Evolutionary conservation across 768 basidiomycete species (phyloP).

Genomic region (Amanita polypyramis): DNA sequence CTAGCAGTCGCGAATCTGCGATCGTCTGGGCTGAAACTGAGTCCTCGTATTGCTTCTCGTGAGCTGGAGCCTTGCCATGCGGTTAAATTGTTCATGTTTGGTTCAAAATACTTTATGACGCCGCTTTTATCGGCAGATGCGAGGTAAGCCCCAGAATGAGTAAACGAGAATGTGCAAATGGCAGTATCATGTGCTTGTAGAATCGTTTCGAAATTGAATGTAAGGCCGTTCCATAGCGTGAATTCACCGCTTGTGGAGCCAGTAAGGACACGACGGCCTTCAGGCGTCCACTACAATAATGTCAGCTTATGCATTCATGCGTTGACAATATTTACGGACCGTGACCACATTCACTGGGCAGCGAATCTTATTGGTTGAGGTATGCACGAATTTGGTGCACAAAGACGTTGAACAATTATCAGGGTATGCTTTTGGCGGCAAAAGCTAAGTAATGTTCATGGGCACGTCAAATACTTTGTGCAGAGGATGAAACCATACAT

Average conservation of each 20-base stretch:
- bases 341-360: conserved; percentile 95
- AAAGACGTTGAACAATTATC: conserved; percentile 87
- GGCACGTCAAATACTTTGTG: conserved; percentile 13
- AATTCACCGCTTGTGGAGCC: conserved; percentile 97
- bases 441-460: conserved; percentile 42
- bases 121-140: conserved; percentile 90
- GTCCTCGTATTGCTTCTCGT: conserved; percentile 88
- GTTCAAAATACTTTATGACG: conserved; percentile 97
- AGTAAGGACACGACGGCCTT: conserved; percentile 85
- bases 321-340: conserved; percentile 37
- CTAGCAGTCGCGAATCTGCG: conserved; percentile 88
- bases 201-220: conserved; percentile 99
- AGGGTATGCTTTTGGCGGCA: conserved; percentile 88
- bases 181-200: conserved; percentile 97
- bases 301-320: conserved; percentile 3
- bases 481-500: conserved; percentile 41
- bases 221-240: conserved; percentile 97
- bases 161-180: conserved; percentile 83
- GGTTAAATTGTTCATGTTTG: conserved; percentile 97
- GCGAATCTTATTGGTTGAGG: conserved; percentile 96
- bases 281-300: conserved; percentile 81
- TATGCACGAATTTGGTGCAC: conserved; percentile 96
- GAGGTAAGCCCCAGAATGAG: conserved; percentile 88
- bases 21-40: conserved; percentile 91
- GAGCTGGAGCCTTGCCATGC: conserved; percentile 79